These are phyloP conservation scores for Rhizophlyctis rosea DNA, from an alignment of 192 early-diverging fungal species.

Conservation along the genomic window DNA sequence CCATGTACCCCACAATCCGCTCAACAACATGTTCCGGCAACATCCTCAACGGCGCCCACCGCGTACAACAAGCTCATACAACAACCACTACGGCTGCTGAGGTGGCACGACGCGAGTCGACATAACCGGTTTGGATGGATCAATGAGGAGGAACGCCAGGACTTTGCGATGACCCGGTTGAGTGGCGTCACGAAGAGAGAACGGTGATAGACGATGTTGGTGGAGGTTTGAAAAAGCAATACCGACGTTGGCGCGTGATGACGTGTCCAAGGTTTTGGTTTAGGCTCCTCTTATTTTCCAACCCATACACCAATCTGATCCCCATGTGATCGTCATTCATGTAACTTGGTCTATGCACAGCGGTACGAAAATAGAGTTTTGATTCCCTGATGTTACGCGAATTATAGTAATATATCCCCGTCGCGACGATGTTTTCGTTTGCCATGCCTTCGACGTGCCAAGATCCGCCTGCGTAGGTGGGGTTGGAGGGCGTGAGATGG, in stretches of 20 bases:
- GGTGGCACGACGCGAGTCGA: conserved; percentile 62
- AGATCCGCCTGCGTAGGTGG: conserved; percentile 45
- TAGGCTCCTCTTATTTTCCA: conserved; percentile 25
- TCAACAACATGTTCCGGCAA: conserved; percentile 14
- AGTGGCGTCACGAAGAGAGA: conserved; percentile 55
- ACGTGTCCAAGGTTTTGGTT: conserved; percentile 45
- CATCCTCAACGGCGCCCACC: conserved; percentile 7
- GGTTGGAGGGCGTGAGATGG: conserved; percentile 60
- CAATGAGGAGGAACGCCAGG: conserved; percentile 67
- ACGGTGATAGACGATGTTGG: conserved; percentile 65
- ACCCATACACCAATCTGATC: conserved; percentile 22
- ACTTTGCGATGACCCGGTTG: conserved; percentile 68
- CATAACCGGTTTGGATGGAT: conserved; percentile 51
- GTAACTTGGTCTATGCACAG: conserved; percentile 9
- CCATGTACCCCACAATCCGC: conserved; percentile 23
- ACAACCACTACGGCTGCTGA: conserved; percentile 55
- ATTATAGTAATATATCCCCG: conserved; percentile 72
- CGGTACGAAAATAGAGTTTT: conserved; percentile 55
- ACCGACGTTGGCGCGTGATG: conserved; percentile 51
- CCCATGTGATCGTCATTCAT: conserved; percentile 4
- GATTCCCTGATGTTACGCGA: conserved; percentile 65
- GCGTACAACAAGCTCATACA: background rate
- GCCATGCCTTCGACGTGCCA: conserved; percentile 77
- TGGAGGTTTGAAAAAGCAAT: conserved; percentile 70
- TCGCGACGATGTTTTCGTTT: conserved; percentile 69